Evolutionary conservation across 352 stramenopile genomes (phyloP).

Genomic region (Globisporangium sylvaticum): DNA sequence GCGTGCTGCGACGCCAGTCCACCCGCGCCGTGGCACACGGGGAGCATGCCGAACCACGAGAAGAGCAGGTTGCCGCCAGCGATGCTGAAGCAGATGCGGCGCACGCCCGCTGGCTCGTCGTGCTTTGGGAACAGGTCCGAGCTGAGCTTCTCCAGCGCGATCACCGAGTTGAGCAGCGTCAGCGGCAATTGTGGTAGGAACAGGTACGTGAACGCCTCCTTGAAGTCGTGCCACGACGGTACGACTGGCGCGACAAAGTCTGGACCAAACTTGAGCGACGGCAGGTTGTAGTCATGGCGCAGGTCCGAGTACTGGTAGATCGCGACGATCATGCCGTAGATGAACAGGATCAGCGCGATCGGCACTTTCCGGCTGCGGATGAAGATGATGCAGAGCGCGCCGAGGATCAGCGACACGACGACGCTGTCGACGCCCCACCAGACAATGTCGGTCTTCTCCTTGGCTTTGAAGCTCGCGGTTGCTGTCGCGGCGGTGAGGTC

Average conservation of each 20-base stretch:
- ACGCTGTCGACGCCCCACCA: conserved; percentile 72
- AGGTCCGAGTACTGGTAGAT: conserved; percentile 55
- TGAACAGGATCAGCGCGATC: conserved; percentile 59
- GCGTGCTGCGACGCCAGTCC: conserved; percentile 90
- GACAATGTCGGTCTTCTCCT: conserved; percentile 23
- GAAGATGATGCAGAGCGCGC: conserved; percentile 69
- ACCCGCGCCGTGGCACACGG: conserved; percentile 91
- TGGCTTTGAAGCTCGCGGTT: conserved; percentile 25
- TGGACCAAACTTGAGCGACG: conserved; percentile 43
- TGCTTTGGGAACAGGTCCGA: conserved; percentile 87
- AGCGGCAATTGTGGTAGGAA: conserved; percentile 90
- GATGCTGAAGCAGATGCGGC: conserved; percentile 68
- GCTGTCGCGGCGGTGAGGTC: conserved; percentile 25
- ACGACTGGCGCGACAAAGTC: conserved; percentile 57
- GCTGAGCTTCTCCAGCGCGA: conserved; percentile 88
- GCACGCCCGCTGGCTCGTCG: conserved; percentile 46
- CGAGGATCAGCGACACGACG: conserved; percentile 62
- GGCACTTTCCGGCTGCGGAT: conserved; percentile 55
- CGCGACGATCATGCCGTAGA: conserved; percentile 65
- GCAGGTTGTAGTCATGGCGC: conserved; percentile 46
- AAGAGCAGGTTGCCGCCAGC: conserved; percentile 82
- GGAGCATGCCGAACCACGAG: conserved; percentile 88
- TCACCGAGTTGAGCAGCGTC: conserved; percentile 91
- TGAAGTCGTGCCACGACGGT: conserved; percentile 53
- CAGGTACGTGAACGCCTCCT: conserved; percentile 79